phyloP scores from a whole-genome alignment of 1,284 basidiomycete species.

The Erythrobasidium hasegawianum region DNA sequence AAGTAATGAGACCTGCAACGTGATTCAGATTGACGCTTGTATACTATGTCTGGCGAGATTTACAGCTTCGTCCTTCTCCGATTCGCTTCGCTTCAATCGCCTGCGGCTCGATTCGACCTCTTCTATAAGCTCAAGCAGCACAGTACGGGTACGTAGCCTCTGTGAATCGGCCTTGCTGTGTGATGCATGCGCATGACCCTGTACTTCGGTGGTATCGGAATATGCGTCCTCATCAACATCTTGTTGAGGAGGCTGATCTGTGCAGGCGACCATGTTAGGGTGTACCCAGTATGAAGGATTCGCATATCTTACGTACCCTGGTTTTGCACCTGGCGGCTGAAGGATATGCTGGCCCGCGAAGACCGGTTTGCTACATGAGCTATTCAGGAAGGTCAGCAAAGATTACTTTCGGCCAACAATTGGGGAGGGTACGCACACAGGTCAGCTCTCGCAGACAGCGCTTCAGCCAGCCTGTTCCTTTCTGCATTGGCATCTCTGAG shows the following conservation, averaged over 20 bases:
- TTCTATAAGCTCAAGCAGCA: conserved; percentile 21
- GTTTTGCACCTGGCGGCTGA: not conserved
- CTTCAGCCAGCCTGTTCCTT: not conserved
- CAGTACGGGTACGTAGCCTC: conserved; percentile 11
- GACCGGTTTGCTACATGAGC: not conserved
- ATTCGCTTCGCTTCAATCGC: not conserved
- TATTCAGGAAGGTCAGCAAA: too few species aligned
- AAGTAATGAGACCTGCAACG: conserved; percentile 5
- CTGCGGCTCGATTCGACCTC: conserved; percentile 20
- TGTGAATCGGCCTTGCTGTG: not conserved
- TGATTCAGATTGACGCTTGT: not conserved
- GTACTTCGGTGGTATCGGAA: conserved; percentile 23
- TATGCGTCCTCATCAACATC: conserved; percentile 9
- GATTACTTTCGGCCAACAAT: too few species aligned
- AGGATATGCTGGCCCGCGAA: not conserved
- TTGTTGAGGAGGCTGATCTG: conserved; percentile 1
- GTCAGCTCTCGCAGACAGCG: not conserved
- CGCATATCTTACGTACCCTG: not conserved
- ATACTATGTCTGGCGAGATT: not conserved
- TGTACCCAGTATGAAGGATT: too few species aligned
- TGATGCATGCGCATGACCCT: not conserved
- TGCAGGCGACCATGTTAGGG: not conserved
- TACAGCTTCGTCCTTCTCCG: conserved; percentile 11
- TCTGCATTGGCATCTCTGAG: conserved; percentile 14
- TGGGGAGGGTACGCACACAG: too few species aligned